Conservation (phyloP, 2,329 filamentous ascomycete genomes). For the Pseudogymnoascus verrucosus region DNA sequence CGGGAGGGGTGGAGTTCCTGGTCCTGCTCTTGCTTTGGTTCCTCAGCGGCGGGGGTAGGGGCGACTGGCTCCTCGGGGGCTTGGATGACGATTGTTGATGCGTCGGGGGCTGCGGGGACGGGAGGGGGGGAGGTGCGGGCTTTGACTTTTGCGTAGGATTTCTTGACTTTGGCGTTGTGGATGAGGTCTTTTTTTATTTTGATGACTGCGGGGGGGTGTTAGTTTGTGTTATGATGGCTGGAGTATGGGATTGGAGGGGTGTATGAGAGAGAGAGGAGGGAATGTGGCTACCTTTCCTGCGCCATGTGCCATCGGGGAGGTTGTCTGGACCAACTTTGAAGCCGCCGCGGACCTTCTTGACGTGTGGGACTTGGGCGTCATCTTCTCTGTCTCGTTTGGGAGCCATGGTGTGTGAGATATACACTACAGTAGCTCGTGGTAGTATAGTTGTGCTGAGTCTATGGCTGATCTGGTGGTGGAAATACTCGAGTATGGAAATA, state of each 20-base stretch:
- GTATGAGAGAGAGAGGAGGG: background rate
- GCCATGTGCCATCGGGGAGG: constrained; percentile 81
- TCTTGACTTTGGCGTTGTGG: constrained; percentile 87
- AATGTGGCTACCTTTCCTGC: constrained; percentile 61
- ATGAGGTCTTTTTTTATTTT: constrained; percentile 88
- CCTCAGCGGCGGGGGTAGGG: background rate
- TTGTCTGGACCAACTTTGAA: constrained; percentile 86
- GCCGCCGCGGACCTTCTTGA: constrained; percentile 55
- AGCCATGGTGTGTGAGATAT: constrained; percentile 39
- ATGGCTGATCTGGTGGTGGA: background rate
- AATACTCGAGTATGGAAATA: background rate
- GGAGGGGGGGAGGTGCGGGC: constrained; percentile 32
- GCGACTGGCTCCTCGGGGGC: background rate
- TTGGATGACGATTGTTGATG: background rate
- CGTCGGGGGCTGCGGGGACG: constrained; percentile 15
- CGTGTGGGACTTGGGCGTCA: constrained; percentile 29
- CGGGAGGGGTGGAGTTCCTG: constrained; percentile 53
- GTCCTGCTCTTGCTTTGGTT: constrained; percentile 13
- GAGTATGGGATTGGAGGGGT: background rate
- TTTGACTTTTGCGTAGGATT: constrained; percentile 84
- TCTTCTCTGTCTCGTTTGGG: constrained; percentile 48
- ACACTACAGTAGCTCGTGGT: too few relatives aligned
- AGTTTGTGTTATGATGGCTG: background rate
- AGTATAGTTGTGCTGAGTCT: too few relatives aligned
- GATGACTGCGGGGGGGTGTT: constrained; percentile 46